A percentile compares a stretch with the other conserved stretches of the same genome.
phyloP scores from a whole-genome alignment of 495 filamentous ascomycete genomes.

The Talaromyces adpressus region DNA sequence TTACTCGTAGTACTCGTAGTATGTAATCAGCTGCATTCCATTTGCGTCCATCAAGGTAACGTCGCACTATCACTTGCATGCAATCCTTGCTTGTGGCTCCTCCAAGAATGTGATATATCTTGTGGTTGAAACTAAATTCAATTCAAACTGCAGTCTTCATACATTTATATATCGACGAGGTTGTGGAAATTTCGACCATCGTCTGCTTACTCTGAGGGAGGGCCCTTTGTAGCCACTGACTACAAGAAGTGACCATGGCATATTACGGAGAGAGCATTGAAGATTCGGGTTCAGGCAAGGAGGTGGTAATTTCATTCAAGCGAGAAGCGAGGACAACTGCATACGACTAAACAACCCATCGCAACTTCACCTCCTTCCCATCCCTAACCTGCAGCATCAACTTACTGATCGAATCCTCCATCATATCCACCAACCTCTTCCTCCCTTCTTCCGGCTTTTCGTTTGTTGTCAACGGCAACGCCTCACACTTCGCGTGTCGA shows the following conservation, averaged over 20 bases:
- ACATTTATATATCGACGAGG: not conserved
- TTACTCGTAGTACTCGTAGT: no score
- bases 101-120: not conserved
- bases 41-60: not conserved
- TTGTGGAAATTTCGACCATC: not conserved
- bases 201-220: not conserved
- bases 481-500: constrained; percentile 13
- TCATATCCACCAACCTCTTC: not conserved
- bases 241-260: no score
- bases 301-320: not conserved
- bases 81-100: not conserved
- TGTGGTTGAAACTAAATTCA: not conserved
- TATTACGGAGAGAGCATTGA: not conserved
- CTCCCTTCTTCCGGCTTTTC: constrained; percentile 7
- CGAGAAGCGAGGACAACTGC: not conserved
- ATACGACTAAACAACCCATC: constrained; percentile 3
- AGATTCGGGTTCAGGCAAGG: not conserved
- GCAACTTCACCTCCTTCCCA: constrained; percentile 1
- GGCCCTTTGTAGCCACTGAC: no score
- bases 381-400: constrained; percentile 8
- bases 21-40: no score
- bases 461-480: not conserved
- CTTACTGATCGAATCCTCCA: constrained; percentile 5
- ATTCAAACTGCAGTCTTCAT: not conserved
- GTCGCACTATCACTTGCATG: not conserved